phyloP scores from a whole-genome alignment of 2,329 filamentous ascomycete genomes.

The Salinomyces thailandicus region DNA sequence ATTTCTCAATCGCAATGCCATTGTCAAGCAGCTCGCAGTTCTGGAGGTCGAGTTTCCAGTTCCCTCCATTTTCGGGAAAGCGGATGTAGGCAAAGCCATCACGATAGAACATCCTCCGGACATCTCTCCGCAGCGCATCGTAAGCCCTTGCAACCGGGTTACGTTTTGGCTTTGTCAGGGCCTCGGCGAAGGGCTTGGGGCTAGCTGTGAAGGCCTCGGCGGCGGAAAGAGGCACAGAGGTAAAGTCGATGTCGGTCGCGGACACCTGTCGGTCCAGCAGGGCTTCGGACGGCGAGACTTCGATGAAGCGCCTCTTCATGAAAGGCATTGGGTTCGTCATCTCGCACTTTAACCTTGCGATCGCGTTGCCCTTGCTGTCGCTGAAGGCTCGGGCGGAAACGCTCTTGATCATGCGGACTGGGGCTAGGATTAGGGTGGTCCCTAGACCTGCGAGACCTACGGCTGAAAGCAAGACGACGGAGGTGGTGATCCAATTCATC shows the following conservation, averaged over 20 bases:
- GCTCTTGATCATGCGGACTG: slow-evolving; percentile 13
- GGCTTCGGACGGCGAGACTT: slow-evolving; percentile 3
- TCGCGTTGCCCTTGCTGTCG: slow-evolving; percentile 2
- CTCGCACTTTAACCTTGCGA: slow-evolving; percentile 9
- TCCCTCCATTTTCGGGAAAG: slow-evolving; percentile 10
- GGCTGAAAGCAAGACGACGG: slow-evolving; percentile 2
- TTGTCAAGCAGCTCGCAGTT: slow-evolving; percentile 16
- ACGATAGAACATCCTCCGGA: slow-evolving; percentile 18
- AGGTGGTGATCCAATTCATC: slow-evolving; percentile 7
- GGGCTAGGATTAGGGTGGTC: slow-evolving; percentile 5
- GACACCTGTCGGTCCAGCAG: slow-evolving; percentile 5
- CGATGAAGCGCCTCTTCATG: slow-evolving; percentile 9
- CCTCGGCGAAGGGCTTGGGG: neutral
- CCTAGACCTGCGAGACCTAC: neutral
- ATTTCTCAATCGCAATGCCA: neutral
- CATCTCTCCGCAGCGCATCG: slow-evolving; percentile 10
- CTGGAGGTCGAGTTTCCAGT: slow-evolving; percentile 22
- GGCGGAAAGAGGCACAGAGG: slow-evolving; percentile 1
- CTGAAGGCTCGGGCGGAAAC: slow-evolving; percentile 6
- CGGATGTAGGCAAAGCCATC: slow-evolving; percentile 20
- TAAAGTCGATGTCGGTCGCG: slow-evolving; percentile 5
- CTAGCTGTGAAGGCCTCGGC: slow-evolving; percentile 4
- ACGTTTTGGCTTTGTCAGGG: slow-evolving; percentile 2
- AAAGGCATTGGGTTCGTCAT: slow-evolving; percentile 13
- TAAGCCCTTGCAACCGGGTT: slow-evolving; percentile 2